Base-by-base conservation (phyloP, 2,329 filamentous ascomycete genomes). In the Fusarium sp. region DNA sequence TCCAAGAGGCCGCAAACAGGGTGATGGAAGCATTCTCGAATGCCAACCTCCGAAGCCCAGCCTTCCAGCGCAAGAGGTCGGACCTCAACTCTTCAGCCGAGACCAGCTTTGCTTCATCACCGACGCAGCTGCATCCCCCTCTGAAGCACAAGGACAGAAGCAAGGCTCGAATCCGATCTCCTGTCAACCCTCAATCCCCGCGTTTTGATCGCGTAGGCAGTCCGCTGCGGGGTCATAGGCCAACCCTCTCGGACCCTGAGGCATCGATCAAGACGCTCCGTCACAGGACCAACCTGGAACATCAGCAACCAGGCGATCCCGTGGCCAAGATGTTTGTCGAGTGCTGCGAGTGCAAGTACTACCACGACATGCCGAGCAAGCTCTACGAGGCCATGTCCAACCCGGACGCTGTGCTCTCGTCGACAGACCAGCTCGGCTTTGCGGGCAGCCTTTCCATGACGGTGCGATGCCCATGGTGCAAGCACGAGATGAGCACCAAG, bases 401-500 rank as follows among this genome's bases (percentile, higher is more conserved):
- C 72, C 89, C 90, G 0, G 87, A 90, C 56, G 85, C 85, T 5
- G 82, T 90, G 14, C 84, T 92, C 14, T 85, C 86, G 20, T 57
- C 77, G 63, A 87, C 89, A 58, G 84, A 85, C 64, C 81, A 82
- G 33, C 81, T 87, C 7, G 89, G 89, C 1, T 89, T 90, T 50
- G 86, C 86, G 48, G 89, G 89, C 1, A 83, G 87, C 8, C 86
- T 92, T 52, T 90, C 87, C 10, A 91, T 91, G 73, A 89, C 87
- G 78, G 89, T 93, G 29, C 89, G 88, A 74, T 94, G 92, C 79
- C 92, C 92, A 10, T 94, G 92, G 92, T 94, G 92, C 80, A 85
- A 85, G 50, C 92, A 94, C 82, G 88, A 88, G 59, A 94, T 94
- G 92, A 91, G 86, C 74, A 92, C 88, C 16, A 84, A 83, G 67